Conservation (phyloP, 2,329 filamentous ascomycete species). For the Hypomyces perniciosus region DNA sequence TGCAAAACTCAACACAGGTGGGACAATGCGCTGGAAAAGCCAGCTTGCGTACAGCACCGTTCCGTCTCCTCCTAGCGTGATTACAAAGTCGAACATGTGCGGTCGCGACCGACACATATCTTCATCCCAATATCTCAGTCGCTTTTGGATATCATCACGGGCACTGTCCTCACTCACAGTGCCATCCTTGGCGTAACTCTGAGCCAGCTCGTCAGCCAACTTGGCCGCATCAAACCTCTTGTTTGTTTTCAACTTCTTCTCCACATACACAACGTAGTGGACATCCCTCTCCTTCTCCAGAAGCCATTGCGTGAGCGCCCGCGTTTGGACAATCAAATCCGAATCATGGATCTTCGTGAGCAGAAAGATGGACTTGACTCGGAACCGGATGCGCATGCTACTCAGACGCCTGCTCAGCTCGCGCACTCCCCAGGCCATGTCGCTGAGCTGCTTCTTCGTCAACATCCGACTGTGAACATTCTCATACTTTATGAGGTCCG, state of each 20-base stretch:
- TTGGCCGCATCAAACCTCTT: slow-evolving; percentile 67
- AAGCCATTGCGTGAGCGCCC: slow-evolving; percentile 75
- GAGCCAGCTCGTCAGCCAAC: slow-evolving; percentile 56
- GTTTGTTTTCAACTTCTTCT: slow-evolving; percentile 66
- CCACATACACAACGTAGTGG: slow-evolving; percentile 74
- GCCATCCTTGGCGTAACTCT: slow-evolving; percentile 34
- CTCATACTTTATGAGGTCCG: slow-evolving; percentile 32
- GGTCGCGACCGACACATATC: slow-evolving; percentile 71
- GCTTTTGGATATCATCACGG: slow-evolving; percentile 34
- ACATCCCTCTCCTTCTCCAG: slow-evolving; percentile 62
- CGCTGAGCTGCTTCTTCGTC: slow-evolving; percentile 89
- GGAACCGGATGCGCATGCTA: slow-evolving; percentile 74
- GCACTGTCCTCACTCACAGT: slow-evolving; percentile 29
- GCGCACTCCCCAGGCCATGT: slow-evolving; percentile 95
- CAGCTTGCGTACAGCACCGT: slow-evolving; percentile 94
- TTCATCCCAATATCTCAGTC: slow-evolving; percentile 78
- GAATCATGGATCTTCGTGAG: slow-evolving; percentile 89
- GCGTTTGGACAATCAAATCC: slow-evolving; percentile 68
- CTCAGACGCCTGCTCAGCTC: slow-evolving; percentile 83
- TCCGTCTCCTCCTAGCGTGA: slow-evolving; percentile 91
- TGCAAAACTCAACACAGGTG: slow-evolving; percentile 85
- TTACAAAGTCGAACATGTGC: slow-evolving; percentile 87
- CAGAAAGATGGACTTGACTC: slow-evolving; percentile 77
- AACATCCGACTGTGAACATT: slow-evolving; percentile 63
- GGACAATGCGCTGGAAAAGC: slow-evolving; percentile 93